Conservation (phyloP, 352 stramenopile species). For the Globisporangium spiculum region DNA sequence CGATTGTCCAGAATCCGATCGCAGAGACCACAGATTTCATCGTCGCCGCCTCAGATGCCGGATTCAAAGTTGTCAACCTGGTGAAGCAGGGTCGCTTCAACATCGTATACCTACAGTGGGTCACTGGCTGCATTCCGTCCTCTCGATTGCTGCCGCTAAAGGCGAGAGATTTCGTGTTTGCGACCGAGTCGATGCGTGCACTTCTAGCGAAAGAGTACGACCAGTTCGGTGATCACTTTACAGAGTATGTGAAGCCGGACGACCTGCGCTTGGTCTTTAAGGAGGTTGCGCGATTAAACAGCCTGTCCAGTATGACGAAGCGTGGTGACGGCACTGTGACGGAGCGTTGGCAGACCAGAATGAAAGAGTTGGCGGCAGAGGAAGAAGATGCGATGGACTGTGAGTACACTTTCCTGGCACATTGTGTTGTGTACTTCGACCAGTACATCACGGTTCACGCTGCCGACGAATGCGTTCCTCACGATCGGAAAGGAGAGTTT, state of each 20-base stretch:
- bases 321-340: not conserved
- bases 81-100: conserved; percentile 81
- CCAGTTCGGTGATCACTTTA: conserved; percentile 71
- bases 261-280: conserved; percentile 54
- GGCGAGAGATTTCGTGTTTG: conserved; percentile 67
- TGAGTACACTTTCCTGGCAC: conserved; percentile 63
- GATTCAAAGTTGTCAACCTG: conserved; percentile 78
- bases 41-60: conserved; percentile 51
- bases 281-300: conserved; percentile 26
- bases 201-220: conserved; percentile 72
- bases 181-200: conserved; percentile 49
- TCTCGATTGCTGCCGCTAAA: conserved; percentile 38
- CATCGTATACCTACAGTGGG: conserved; percentile 63
- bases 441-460: conserved; percentile 26
- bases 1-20: conserved; percentile 78
- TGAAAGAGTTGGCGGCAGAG: conserved; percentile 45
- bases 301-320: not conserved
- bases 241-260: conserved; percentile 39
- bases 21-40: conserved; percentile 60
- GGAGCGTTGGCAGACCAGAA: conserved; percentile 47
- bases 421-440: conserved; percentile 73
- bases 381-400: conserved; percentile 69
- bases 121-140: conserved; percentile 40
- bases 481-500: not conserved
- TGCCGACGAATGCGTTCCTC: not conserved